Percentiles rank a stretch among this genome's conserved stretches.
These are phyloP conservation scores for Uronychia setigera DNA, from an alignment of 73 alveolate genomes.

Conservation along the genomic window DNA sequence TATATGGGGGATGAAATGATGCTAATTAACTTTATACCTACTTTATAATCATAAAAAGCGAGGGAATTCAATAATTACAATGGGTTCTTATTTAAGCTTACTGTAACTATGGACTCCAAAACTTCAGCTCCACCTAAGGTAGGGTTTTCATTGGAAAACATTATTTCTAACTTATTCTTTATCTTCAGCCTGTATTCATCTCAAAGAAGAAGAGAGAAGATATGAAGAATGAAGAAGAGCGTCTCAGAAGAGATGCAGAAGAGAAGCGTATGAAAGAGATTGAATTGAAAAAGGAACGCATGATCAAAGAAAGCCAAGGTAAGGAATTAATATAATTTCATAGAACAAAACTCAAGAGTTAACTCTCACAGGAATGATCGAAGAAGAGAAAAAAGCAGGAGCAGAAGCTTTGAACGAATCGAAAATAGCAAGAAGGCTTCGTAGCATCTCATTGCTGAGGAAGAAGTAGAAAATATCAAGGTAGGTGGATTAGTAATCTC, in stretches of 20 bases:
- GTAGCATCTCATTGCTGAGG: slow-evolving; percentile 26
- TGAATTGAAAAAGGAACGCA: not conserved
- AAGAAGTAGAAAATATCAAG: slow-evolving; percentile 42
- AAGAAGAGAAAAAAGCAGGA: not conserved
- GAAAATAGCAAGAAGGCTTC: not conserved
- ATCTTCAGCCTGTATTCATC: slow-evolving; percentile 76
- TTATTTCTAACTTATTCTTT: slow-evolving; percentile 2
- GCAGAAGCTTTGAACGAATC: not conserved
- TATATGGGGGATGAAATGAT: too few species aligned
- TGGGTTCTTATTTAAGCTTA: too few species aligned
- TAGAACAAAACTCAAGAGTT: not conserved
- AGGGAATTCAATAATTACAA: too few species aligned
- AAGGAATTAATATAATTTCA: not conserved
- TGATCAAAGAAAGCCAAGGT: not conserved
- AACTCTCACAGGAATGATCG: not conserved
- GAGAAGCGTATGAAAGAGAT: slow-evolving; percentile 80
- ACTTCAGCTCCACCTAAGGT: too few species aligned
- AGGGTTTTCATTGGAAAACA: too few species aligned
- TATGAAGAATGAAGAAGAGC: slow-evolving; percentile 90
- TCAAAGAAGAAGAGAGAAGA: slow-evolving; percentile 83
- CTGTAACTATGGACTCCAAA: too few species aligned
- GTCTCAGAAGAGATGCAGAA: slow-evolving; percentile 93
- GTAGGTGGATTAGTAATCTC: slow-evolving; percentile 58
- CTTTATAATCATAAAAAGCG: too few species aligned
- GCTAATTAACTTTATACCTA: too few species aligned